These are phyloP conservation scores for Populus euphratica DNA, from an alignment of 345 rosid species.

Conservation along the genomic window DNA sequence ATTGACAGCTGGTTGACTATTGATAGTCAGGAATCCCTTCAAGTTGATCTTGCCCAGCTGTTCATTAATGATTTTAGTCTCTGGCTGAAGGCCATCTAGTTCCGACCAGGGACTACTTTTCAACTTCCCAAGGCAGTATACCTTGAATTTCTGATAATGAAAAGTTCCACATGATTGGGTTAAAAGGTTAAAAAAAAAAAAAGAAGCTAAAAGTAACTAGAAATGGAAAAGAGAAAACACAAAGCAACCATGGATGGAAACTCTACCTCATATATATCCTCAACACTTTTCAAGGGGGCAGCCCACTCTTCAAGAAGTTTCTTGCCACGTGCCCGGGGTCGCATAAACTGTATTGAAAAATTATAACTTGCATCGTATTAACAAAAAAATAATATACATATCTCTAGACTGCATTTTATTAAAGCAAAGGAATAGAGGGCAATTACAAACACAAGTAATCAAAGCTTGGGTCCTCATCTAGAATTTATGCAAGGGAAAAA, in stretches of 20 bases:
- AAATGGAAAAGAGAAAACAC: slow-evolving; percentile 2
- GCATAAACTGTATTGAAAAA: slow-evolving; percentile 54
- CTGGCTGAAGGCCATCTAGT: slow-evolving; percentile 84
- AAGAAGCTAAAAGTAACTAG: neutral
- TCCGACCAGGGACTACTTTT: slow-evolving; percentile 97
- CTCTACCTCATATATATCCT: slow-evolving; percentile 76
- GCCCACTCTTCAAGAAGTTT: slow-evolving; percentile 88
- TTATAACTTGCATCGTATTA: slow-evolving; percentile 8
- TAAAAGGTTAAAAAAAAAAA: neutral
- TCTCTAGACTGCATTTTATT: neutral
- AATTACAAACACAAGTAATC: neutral
- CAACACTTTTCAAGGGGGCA: slow-evolving; percentile 57
- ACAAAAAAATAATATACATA: neutral
- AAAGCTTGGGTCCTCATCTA: neutral
- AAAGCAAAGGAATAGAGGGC: neutral
- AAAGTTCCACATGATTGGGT: slow-evolving; percentile 11
- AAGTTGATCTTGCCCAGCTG: slow-evolving; percentile 75
- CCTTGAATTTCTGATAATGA: slow-evolving; percentile 70
- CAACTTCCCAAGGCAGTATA: slow-evolving; percentile 70
- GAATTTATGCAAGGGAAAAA: neutral
- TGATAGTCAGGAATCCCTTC: slow-evolving; percentile 87
- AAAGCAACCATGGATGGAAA: slow-evolving; percentile 1
- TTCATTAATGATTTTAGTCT: slow-evolving; percentile 87
- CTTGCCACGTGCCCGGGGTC: slow-evolving; percentile 83
- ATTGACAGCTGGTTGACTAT: slow-evolving; percentile 96